phyloP scores from a whole-genome alignment of 352 stramenopile genomes.

The Pythium phragmitis region DNA sequence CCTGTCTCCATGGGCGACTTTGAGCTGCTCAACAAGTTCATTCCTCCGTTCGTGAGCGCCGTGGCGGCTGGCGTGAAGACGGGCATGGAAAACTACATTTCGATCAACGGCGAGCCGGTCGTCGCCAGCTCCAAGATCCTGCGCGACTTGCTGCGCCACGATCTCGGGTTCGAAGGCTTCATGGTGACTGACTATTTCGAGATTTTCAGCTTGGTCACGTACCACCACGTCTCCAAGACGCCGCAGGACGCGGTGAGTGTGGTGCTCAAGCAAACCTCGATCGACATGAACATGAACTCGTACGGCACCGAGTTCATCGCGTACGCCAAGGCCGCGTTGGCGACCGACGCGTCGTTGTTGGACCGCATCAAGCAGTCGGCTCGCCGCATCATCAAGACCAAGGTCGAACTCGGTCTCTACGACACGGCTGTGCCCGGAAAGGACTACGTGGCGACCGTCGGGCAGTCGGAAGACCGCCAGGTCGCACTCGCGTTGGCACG shows the following conservation, averaged over 20 bases:
- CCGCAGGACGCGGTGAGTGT: constrained; percentile 38
- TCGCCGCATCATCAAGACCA: constrained; percentile 26
- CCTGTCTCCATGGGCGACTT: constrained; percentile 73
- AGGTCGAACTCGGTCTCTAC: constrained; percentile 30
- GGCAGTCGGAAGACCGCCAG: constrained; percentile 19
- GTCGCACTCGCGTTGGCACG: constrained; percentile 27
- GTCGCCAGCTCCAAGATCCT: constrained; percentile 78
- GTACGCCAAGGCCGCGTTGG: constrained; percentile 27
- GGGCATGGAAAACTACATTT: constrained; percentile 94
- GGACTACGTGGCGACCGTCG: constrained; percentile 33
- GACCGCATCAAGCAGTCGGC: constrained; percentile 24
- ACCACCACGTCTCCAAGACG: constrained; percentile 48
- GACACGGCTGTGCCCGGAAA: constrained; percentile 25
- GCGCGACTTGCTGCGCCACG: constrained; percentile 37
- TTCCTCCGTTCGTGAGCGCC: constrained; percentile 76
- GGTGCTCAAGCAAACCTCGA: constrained; percentile 51
- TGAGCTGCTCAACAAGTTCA: constrained; percentile 85
- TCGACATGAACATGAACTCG: constrained; percentile 86
- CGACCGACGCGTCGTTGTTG: constrained; percentile 24
- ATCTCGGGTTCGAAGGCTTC: constrained; percentile 69
- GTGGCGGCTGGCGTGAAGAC: constrained; percentile 80
- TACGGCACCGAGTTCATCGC: constrained; percentile 34
- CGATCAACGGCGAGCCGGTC: constrained; percentile 90
- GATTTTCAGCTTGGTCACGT: constrained; percentile 67
- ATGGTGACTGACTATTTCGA: constrained; percentile 83